Conservation (phyloP, 106 monocot species). For the Xerophyta viscosa region DNA sequence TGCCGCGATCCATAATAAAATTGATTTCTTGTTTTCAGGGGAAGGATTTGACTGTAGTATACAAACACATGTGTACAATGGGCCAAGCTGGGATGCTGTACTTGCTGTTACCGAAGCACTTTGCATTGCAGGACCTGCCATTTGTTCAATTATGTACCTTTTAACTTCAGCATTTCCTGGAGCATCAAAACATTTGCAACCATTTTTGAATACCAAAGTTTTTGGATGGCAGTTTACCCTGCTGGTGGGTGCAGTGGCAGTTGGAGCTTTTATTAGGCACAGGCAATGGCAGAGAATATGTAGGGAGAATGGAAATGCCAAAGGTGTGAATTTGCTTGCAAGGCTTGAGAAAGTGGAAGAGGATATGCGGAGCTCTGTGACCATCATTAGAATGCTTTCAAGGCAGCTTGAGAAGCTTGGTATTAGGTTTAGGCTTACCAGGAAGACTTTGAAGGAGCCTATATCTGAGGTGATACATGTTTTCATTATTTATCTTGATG, state of each 20-base stretch:
- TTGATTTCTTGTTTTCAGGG: slow-evolving; percentile 21
- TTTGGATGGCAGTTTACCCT: slow-evolving; percentile 47
- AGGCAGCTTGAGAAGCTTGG: slow-evolving; percentile 92
- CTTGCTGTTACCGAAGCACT: slow-evolving; percentile 44
- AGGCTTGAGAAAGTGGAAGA: slow-evolving; percentile 85
- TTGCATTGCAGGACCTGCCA: slow-evolving; percentile 41
- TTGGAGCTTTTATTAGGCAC: slow-evolving; percentile 58
- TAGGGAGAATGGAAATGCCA: slow-evolving; percentile 19
- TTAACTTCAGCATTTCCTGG: slow-evolving; percentile 25
- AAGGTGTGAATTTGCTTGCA: slow-evolving; percentile 32
- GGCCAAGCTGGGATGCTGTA: slow-evolving; percentile 35
- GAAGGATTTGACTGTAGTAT: slow-evolving; percentile 16
- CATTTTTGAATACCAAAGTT: slow-evolving; percentile 23
- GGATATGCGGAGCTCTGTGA: slow-evolving; percentile 55
- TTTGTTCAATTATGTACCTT: slow-evolving; percentile 47
- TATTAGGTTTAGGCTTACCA: slow-evolving; percentile 79
- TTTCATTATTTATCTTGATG: no score
- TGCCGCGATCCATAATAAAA: no score
- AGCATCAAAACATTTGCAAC: slow-evolving; percentile 21
- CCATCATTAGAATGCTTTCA: slow-evolving; percentile 56
- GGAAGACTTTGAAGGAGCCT: slow-evolving; percentile 84
- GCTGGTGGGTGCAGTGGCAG: slow-evolving; percentile 43
- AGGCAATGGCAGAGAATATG: slow-evolving; percentile 68
- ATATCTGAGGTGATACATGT: slow-evolving; percentile 77
- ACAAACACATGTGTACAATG: slow-evolving; percentile 9